phyloP scores from a whole-genome alignment of 108 stramenopile genomes.

The Nitzschia sp. region DNA sequence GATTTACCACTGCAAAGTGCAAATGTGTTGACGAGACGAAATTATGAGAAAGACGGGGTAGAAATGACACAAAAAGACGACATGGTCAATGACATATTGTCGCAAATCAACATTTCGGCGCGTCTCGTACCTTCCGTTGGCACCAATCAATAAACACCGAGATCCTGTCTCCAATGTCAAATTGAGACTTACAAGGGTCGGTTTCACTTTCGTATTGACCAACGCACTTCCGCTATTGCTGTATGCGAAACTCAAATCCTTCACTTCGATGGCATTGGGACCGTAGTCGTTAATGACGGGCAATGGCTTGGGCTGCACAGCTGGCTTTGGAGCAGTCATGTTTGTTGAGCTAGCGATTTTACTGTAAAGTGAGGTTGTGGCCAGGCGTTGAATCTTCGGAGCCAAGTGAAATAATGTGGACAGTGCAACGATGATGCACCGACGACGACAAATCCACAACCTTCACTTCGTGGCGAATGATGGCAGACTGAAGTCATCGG shows the following conservation, averaged over 20 bases:
- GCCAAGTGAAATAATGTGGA: no score
- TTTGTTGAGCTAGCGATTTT: no score
- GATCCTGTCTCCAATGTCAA: conserved; percentile 69
- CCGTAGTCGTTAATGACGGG: conserved; percentile 72
- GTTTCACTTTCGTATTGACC: conserved; percentile 33
- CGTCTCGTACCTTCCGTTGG: conserved; percentile 76
- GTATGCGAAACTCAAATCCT: conserved; percentile 78
- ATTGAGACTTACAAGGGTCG: conserved; percentile 57
- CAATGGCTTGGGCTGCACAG: conserved; percentile 75
- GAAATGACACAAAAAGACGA: neutral
- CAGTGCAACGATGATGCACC: no score
- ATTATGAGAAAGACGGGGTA: no score
- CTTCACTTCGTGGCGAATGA: no score
- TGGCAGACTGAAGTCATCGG: no score
- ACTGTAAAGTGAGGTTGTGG: no score
- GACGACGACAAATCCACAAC: no score
- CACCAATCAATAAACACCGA: conserved; percentile 86
- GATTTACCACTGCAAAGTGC: conserved; percentile 75
- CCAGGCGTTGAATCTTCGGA: no score
- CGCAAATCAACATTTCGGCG: neutral
- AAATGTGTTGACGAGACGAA: no score
- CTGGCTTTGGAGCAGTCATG: no score
- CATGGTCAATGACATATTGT: neutral
- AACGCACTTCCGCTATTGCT: conserved; percentile 9
- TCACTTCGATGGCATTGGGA: conserved; percentile 64